phyloP scores from a whole-genome alignment of 2,329 filamentous ascomycete species.

The Paraphoma chrysanthemicola region DNA sequence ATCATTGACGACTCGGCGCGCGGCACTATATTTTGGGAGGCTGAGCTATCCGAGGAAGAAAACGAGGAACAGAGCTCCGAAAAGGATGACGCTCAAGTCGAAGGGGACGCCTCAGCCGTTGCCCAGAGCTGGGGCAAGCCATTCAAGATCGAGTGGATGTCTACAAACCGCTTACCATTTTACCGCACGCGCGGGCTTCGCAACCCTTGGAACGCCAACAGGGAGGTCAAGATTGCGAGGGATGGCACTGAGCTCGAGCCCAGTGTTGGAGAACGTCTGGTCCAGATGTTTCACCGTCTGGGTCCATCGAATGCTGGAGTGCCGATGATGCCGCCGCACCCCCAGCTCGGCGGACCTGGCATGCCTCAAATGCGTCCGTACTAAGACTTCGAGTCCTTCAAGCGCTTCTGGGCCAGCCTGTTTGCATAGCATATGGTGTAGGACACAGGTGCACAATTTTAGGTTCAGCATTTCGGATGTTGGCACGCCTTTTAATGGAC shows the following conservation, averaged over 20 bases:
- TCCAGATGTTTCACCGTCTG: constrained; percentile 73
- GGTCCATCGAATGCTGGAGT: constrained; percentile 35
- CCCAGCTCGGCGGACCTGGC: constrained; percentile 27
- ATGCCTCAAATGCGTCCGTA: constrained; percentile 41
- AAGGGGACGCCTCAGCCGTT: constrained; percentile 47
- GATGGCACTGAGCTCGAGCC: constrained; percentile 95
- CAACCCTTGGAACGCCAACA: constrained; percentile 94
- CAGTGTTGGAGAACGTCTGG: constrained; percentile 74
- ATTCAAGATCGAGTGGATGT: constrained; percentile 90
- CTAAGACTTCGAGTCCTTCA: constrained; percentile 11
- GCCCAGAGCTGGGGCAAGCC: constrained; percentile 84
- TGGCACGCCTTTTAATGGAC: constrained; percentile 4
- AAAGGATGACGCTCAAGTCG: constrained; percentile 37
- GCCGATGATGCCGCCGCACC: constrained; percentile 25
- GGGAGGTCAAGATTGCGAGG: constrained; percentile 94
- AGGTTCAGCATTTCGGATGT: background rate
- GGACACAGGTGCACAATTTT: background rate
- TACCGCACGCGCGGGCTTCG: constrained; percentile 85
- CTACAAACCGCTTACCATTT: constrained; percentile 82
- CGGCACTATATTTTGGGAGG: constrained; percentile 98
- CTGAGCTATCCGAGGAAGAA: constrained; percentile 66
- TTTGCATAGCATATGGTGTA: constrained; percentile 7
- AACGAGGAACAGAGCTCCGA: constrained; percentile 57
- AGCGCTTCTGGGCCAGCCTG: background rate
- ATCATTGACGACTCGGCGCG: constrained; percentile 92